Base-by-base conservation (phyloP, 192 early-diverging fungal species). In the Allomyces arbusculus region DNA sequence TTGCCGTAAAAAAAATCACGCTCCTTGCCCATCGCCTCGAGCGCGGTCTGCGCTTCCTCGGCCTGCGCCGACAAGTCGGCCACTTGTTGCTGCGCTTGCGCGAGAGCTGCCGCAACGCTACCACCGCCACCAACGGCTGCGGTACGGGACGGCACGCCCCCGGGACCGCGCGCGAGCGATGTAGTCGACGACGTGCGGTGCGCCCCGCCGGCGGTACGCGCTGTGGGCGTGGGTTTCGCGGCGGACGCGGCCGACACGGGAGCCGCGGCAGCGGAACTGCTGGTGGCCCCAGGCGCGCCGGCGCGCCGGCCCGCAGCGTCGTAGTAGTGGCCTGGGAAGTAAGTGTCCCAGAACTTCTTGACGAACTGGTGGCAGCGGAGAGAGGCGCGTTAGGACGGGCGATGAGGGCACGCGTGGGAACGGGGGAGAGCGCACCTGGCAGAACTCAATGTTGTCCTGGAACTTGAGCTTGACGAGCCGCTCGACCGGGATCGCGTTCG, bases 401-500 rank as follows among this genome's bases (percentile, higher is more conserved):
- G 33, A 40, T 1, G 4, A 28, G 26, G 26, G 7, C 33, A 40
- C 4, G 26, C 26, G 26, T 28, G 33, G 33, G 33, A 40, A 7
- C 33, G 33, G 2, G 33, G 26, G 26, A 28, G 4, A 28, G 26
- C 33, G 33, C 20, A 58, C 50, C 50, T 58, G 50, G 50, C 50
- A 72, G 71, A 98, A 94, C 82, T 96, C 94, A 65, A 98, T 82
- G 74, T 98, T 98, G 77, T 98, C 95, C 81, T 96, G 94, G 72
- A 98, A 92, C 65, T 89, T 91, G 78, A 91, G 92, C 74, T 95
- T 99, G 73, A 90, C 82, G 63, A 99, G 78, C 12, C 87, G 78
- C 33, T 94, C 86, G 12, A 93, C 91, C 44, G 91, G 91, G 62
- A 99, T 87, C 16, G 50, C 50, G 20, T 58, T 58, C 9, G 50